Evolutionary conservation across 2,329 filamentous ascomycete species (phyloP).

Genomic region (Colletotrichum lindemuthianum): DNA sequence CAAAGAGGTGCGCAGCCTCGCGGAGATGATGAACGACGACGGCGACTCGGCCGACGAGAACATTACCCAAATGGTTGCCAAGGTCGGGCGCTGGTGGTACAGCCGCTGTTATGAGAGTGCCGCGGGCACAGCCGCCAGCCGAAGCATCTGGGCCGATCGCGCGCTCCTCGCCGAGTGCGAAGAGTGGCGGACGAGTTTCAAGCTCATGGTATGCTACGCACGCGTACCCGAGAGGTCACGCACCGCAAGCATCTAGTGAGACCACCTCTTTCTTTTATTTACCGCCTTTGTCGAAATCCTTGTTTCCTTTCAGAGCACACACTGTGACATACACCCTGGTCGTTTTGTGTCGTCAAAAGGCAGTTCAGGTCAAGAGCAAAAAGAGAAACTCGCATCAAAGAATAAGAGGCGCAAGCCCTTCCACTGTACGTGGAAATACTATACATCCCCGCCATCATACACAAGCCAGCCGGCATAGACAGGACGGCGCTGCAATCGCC

Average conservation of each 20-base stretch:
- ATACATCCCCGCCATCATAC: background rate
- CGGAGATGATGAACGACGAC: constrained; percentile 78
- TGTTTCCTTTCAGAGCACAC: background rate
- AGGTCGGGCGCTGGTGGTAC: constrained; percentile 97
- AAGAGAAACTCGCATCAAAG: constrained; percentile 24
- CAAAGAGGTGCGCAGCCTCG: constrained; percentile 65
- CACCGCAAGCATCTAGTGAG: constrained; percentile 56
- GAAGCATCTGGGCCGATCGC: constrained; percentile 82
- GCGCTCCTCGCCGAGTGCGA: constrained; percentile 85
- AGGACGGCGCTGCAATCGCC: constrained; percentile 17
- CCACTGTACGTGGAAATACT: background rate
- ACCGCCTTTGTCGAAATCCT: constrained; percentile 5
- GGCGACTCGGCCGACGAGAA: constrained; percentile 79
- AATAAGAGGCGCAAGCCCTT: constrained; percentile 35
- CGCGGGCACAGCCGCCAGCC: constrained; percentile 57
- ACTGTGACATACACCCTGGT: constrained; percentile 10
- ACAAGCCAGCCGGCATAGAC: constrained; percentile 28
- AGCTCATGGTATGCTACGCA: constrained; percentile 90
- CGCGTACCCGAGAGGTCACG: constrained; percentile 75
- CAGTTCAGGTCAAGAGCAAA: constrained; percentile 19
- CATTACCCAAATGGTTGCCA: constrained; percentile 92
- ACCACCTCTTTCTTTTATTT: background rate
- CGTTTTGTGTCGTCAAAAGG: constrained; percentile 3
- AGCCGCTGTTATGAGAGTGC: constrained; percentile 87
- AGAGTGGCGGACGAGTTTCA: constrained; percentile 85